Conservation (phyloP, 2,329 filamentous ascomycete genomes). For the Aspergillus vadensis region DNA sequence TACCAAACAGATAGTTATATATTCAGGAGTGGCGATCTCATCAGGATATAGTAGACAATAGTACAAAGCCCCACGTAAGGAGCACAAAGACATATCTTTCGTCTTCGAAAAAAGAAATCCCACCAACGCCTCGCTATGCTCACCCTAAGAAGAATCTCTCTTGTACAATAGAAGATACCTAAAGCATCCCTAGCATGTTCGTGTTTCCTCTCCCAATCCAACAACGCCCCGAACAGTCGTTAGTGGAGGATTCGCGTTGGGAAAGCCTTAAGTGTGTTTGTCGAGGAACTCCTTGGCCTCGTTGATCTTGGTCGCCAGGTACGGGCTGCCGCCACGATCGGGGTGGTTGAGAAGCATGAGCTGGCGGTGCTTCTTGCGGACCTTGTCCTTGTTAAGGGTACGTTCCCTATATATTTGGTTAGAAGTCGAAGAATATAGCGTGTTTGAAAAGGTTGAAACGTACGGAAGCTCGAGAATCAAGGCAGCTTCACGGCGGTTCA, state of each 20-base stretch:
- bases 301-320: conserved; percentile 96
- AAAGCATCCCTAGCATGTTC: conserved; percentile 3
- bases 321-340: conserved; percentile 93
- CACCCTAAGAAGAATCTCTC: conserved; percentile 35
- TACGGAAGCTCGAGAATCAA: conserved; percentile 91
- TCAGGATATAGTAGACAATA: conserved; percentile 43
- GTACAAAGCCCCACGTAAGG: conserved; percentile 56
- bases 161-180: conserved; percentile 22
- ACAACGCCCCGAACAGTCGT: conserved; percentile 3
- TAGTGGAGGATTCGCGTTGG: background rate
- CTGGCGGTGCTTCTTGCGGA: conserved; percentile 91
- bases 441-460: conserved; percentile 27
- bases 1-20: conserved; percentile 12
- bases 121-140: conserved; percentile 46
- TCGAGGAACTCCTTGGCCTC: conserved; percentile 97
- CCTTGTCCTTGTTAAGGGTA: conserved; percentile 83
- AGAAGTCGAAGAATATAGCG: conserved; percentile 8
- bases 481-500: conserved; percentile 88
- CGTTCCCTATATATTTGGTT: conserved; percentile 66
- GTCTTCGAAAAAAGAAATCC: conserved; percentile 27
- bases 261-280: conserved; percentile 55
- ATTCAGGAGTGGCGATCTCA: conserved; percentile 68
- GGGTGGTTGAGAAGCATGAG: conserved; percentile 98
- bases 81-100: conserved; percentile 22
- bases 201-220: conserved; percentile 8